Conservation (phyloP, 805 yeast species). For the Saccharomyces paradoxus region DNA sequence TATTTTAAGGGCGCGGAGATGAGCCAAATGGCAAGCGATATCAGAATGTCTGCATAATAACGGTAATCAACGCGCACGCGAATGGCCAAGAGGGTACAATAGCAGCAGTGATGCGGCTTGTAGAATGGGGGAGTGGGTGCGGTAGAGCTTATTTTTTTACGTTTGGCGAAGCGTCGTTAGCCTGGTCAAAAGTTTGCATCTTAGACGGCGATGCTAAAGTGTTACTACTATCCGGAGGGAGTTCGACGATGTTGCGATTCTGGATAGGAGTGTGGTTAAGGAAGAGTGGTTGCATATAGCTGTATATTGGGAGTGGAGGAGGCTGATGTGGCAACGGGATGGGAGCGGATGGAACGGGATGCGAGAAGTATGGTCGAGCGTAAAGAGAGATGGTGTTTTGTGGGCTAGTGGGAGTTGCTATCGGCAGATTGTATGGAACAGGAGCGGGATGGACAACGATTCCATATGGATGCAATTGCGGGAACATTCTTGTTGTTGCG, state of each 20-base stretch:
- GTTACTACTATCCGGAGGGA: background rate
- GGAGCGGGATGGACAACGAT: background rate
- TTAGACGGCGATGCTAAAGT: background rate
- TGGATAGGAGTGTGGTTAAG: background rate
- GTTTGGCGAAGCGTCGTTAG: background rate
- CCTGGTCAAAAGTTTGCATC: background rate
- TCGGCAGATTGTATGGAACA: background rate
- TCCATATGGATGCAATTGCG: background rate
- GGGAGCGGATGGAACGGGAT: background rate
- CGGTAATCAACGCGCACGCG: background rate
- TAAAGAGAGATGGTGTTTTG: background rate
- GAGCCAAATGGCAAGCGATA: background rate
- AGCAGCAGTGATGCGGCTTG: background rate
- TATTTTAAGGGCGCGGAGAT: background rate
- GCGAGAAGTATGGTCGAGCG: background rate
- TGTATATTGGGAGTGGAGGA: background rate
- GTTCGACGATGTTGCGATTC: background rate
- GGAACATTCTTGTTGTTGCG: background rate
- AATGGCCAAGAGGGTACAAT: background rate
- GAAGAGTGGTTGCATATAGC: background rate
- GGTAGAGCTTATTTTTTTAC: background rate
- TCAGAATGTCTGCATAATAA: background rate
- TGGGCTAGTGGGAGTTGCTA: background rate
- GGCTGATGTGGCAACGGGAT: background rate
- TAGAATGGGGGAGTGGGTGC: background rate